A percentile compares a stretch with the other conserved stretches of the same genome.
Evolutionary conservation across 1,284 basidiomycete species (phyloP).

Genomic region (Puccinia horiana): DNA sequence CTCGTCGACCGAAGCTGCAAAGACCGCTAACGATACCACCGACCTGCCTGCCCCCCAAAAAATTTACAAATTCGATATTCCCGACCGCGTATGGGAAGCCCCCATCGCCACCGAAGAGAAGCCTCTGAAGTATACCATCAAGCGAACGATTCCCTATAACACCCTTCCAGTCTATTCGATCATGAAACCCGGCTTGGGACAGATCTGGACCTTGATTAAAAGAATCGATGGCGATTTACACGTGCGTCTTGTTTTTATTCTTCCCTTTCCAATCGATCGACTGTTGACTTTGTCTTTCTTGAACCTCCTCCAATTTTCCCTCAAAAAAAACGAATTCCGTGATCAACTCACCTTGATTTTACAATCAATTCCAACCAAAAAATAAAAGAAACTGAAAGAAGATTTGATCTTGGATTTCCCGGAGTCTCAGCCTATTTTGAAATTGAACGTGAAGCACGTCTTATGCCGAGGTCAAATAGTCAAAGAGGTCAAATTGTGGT

Average conservation of each 20-base stretch:
- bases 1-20: background rate
- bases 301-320: background rate
- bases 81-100: constrained; percentile 39
- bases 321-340: background rate
- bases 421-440: constrained; percentile 25
- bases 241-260: constrained; percentile 24
- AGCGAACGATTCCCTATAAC: constrained; percentile 22
- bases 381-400: constrained; percentile 33
- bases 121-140: constrained; percentile 16
- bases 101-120: constrained; percentile 12
- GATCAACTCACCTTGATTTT: background rate
- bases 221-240: constrained; percentile 40
- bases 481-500: constrained; percentile 44
- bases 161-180: constrained; percentile 41
- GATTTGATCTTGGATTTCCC: constrained; percentile 39
- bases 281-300: background rate
- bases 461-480: constrained; percentile 34
- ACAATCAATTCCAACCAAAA: no score
- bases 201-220: constrained; percentile 40
- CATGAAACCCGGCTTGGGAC: constrained; percentile 42
- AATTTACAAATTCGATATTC: constrained; percentile 22
- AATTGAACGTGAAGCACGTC: constrained; percentile 17
- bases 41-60: background rate
- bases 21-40: no score
- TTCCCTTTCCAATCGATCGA: background rate